Evolutionary conservation across 2,329 filamentous ascomycete genomes (phyloP), one percentile per base, ranked within the genome.

Genomic region (Scleromitrula shiraiana): DNA sequence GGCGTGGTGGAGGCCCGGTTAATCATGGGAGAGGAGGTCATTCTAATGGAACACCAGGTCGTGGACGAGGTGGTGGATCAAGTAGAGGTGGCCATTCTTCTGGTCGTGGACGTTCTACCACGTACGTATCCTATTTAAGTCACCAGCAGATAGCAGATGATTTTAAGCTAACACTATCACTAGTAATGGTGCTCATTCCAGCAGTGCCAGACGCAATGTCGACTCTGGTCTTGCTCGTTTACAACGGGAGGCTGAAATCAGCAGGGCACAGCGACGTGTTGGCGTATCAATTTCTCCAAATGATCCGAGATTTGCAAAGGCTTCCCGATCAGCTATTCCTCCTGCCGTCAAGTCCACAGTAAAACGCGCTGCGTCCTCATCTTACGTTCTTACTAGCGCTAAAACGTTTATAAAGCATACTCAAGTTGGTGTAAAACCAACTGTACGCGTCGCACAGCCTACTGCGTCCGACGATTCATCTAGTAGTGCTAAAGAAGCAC

Each of bases 11-110:
- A 36, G 37, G 4, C 30, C 20, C 29, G 15, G 12, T 29, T 9
- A 50, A 20, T 30, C 42, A 41, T 27, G 39, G 49, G 24, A 50
- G 49, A 52, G 48, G 45, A 20, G 43, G 45, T 22, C 48, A 24
- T 23, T 20, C 33, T 19, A 33, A 17, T 27, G 30, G 17, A 15
- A 3, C 12, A 10, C 20, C 20, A 5, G 35, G 32, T 23, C 42
- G 23, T 14, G 24, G 36, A n/a, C 38, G 46, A 24, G 41, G 35
- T 29, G 46, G 23, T 4, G 23, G 15, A 19, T 51, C 41, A 10
- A 41, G 15, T 10, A 41, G 41, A 46, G 24, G 46, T 32, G 45
- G 36, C 5, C 36, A 39, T 37, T 15, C 23, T 30, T 41, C 26
- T 35, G 23, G 36, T 35, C 47, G 41, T 12, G 33, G 23, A 20